phyloP scores from a whole-genome alignment of 768 basidiomycete species.

The Naganishia kalamii region DNA sequence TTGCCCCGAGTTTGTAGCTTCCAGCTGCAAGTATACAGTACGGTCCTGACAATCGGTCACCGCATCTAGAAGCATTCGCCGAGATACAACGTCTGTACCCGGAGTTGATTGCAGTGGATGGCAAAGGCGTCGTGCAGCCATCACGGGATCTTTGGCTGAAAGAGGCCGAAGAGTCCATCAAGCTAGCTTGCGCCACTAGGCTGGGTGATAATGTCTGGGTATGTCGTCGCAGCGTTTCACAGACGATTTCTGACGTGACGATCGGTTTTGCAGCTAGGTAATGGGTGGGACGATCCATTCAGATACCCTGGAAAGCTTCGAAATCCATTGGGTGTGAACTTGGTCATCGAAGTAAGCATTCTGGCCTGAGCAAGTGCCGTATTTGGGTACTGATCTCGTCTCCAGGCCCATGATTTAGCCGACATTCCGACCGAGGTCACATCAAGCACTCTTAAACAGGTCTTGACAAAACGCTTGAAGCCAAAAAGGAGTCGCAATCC shows the following conservation, averaged over 20 bases:
- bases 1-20: slow-evolving; percentile 28
- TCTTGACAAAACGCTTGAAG: not conserved
- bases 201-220: slow-evolving; percentile 24
- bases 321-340: slow-evolving; percentile 6
- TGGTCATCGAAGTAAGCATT: slow-evolving; percentile 23
- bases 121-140: not conserved
- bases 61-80: slow-evolving; percentile 38
- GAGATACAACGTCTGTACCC: slow-evolving; percentile 32
- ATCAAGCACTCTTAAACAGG: not conserved
- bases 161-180: slow-evolving; percentile 21
- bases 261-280: slow-evolving; percentile 16
- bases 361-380: too few species aligned
- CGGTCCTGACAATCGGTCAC: not conserved
- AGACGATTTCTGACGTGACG: not conserved
- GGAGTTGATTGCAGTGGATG: slow-evolving; percentile 6
- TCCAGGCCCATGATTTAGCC: slow-evolving; percentile 24
- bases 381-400: not conserved
- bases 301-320: not conserved
- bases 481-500: slow-evolving; percentile 5
- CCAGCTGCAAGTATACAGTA: not conserved
- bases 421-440: slow-evolving; percentile 15
- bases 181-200: slow-evolving; percentile 15
- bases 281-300: slow-evolving; percentile 25
- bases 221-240: not conserved
- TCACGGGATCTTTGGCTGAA: slow-evolving; percentile 2